These are phyloP conservation scores for Reutealis trisperma DNA, from an alignment of 345 rosid species.

Conservation along the genomic window DNA sequence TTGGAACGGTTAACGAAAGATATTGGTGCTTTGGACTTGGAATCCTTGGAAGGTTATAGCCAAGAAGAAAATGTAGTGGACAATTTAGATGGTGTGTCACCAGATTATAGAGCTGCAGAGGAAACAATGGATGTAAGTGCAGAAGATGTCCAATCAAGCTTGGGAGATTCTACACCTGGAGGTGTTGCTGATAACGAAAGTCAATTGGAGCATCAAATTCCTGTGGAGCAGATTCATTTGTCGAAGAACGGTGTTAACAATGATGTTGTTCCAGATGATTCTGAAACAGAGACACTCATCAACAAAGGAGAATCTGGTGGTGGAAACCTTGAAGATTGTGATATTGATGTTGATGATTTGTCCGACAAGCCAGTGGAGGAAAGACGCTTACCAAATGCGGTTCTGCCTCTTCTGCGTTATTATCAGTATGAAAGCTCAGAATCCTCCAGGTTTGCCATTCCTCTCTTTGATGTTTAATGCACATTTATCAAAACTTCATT, in stretches of 20 bases:
- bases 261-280: slow-evolving; percentile 31
- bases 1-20: slow-evolving; percentile 75
- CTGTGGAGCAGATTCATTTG: slow-evolving; percentile 36
- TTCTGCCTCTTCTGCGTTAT: slow-evolving; percentile 58
- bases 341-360: slow-evolving; percentile 41
- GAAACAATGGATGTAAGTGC: slow-evolving; percentile 30
- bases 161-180: slow-evolving; percentile 39
- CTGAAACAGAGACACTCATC: slow-evolving; percentile 40
- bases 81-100: slow-evolving; percentile 27
- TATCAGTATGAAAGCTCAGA: slow-evolving; percentile 81
- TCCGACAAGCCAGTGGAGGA: slow-evolving; percentile 51
- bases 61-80: slow-evolving; percentile 36
- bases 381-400: slow-evolving; percentile 56
- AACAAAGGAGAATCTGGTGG: slow-evolving; percentile 33
- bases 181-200: slow-evolving; percentile 35
- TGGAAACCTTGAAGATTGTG: slow-evolving; percentile 39
- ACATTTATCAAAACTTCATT: background rate
- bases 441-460: slow-evolving; percentile 56
- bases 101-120: slow-evolving; percentile 31
- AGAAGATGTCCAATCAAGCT: slow-evolving; percentile 35
- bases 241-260: slow-evolving; percentile 27
- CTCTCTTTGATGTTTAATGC: slow-evolving; percentile 6
- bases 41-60: slow-evolving; percentile 31
- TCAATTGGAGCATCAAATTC: slow-evolving; percentile 36
- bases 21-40: slow-evolving; percentile 53